These are phyloP conservation scores for Fusarium anthophilum DNA, from an alignment of 2,329 filamentous ascomycete species.

Conservation along the genomic window DNA sequence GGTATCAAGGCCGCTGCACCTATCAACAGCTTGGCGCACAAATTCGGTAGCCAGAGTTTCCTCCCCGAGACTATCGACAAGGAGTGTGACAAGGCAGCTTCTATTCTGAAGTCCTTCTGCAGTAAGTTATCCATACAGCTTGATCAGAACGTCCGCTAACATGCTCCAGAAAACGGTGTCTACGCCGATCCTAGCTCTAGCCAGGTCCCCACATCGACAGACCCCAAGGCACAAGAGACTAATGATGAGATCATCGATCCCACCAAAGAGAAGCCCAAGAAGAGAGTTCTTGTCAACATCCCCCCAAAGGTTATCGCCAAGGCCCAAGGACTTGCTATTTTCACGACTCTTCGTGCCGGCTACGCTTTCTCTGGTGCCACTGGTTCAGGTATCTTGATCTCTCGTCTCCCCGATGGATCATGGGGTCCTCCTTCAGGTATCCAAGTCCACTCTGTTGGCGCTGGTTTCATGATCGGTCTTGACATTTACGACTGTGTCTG, in stretches of 20 bases:
- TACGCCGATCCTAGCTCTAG: constrained; percentile 52
- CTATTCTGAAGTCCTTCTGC: constrained; percentile 86
- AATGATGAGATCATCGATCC: constrained; percentile 45
- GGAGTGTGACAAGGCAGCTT: constrained; percentile 89
- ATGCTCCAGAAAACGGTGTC: constrained; percentile 59
- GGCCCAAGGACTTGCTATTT: constrained; percentile 75
- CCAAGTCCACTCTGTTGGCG: constrained; percentile 79
- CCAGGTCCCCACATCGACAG: constrained; percentile 45
- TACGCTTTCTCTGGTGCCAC: constrained; percentile 73
- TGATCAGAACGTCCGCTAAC: neutral
- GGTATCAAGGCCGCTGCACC: constrained; percentile 68
- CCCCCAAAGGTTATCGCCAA: constrained; percentile 69
- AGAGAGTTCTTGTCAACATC: constrained; percentile 62
- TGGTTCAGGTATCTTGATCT: constrained; percentile 72
- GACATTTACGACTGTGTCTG: constrained; percentile 92
- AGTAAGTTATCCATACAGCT: constrained; percentile 61
- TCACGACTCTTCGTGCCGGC: constrained; percentile 75
- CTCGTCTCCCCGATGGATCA: constrained; percentile 68
- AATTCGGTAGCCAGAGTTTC: constrained; percentile 84
- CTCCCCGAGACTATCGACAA: constrained; percentile 87
- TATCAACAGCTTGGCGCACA: constrained; percentile 84
- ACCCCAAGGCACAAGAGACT: constrained; percentile 44
- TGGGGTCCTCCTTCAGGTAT: constrained; percentile 89
- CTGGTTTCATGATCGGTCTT: constrained; percentile 82
- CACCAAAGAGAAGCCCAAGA: constrained; percentile 53